Evolutionary conservation across 2,329 filamentous ascomycete species (phyloP).

Genomic region (Fusarium euwallaceae): DNA sequence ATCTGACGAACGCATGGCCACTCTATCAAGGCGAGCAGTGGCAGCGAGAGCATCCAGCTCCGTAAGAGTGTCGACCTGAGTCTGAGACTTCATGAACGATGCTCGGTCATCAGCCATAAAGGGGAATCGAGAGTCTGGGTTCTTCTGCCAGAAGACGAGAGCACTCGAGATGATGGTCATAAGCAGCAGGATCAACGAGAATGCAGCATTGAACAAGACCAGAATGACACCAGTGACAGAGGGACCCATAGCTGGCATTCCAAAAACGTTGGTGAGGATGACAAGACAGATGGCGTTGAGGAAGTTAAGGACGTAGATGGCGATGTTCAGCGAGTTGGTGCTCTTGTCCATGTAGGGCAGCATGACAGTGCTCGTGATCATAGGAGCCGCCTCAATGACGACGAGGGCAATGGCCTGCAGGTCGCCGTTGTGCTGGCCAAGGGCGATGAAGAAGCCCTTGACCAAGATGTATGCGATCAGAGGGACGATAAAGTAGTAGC

Average conservation of each 20-base stretch:
- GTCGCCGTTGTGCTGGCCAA: constrained; percentile 77
- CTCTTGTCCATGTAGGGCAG: constrained; percentile 99
- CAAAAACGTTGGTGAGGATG: constrained; percentile 88
- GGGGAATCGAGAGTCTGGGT: constrained; percentile 95
- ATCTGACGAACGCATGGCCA: not conserved
- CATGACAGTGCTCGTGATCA: constrained; percentile 83
- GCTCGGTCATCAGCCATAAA: constrained; percentile 96
- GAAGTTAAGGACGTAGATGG: constrained; percentile 91
- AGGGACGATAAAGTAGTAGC: constrained; percentile 93
- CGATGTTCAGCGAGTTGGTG: constrained; percentile 95
- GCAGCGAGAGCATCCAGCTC: constrained; percentile 91
- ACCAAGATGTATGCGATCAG: constrained; percentile 81
- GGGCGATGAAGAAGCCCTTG: constrained; percentile 90
- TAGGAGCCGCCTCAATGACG: constrained; percentile 81
- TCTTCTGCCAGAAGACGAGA: constrained; percentile 86
- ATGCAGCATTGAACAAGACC: constrained; percentile 88
- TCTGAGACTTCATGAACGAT: constrained; percentile 97
- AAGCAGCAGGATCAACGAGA: constrained; percentile 84
- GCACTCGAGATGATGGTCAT: constrained; percentile 74
- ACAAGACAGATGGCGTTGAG: constrained; percentile 89
- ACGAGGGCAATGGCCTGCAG: constrained; percentile 88
- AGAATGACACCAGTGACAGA: constrained; percentile 91
- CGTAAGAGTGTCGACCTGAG: constrained; percentile 79
- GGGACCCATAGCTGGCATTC: constrained; percentile 83
- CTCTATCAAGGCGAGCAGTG: constrained; percentile 83